These are phyloP conservation scores for Capronia coronata DNA, from an alignment of 2,329 filamentous ascomycete species.

Conservation along the genomic window DNA sequence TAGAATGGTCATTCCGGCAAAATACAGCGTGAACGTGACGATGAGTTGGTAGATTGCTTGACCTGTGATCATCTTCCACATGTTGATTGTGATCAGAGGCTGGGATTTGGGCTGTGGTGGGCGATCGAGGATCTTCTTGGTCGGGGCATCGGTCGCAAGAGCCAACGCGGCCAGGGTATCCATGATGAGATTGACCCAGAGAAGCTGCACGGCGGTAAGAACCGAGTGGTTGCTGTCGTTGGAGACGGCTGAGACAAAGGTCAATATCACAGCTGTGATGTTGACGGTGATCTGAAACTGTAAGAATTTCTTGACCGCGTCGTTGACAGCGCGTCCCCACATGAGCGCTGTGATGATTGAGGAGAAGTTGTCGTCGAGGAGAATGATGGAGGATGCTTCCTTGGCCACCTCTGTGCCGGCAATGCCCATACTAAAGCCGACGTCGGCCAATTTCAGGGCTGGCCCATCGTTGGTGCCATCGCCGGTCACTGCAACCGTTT, in stretches of 20 bases:
- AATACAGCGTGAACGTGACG: constrained; percentile 75
- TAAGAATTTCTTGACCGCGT: constrained; percentile 61
- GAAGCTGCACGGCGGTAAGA: constrained; percentile 78
- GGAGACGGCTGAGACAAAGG: constrained; percentile 79
- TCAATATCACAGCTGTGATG: constrained; percentile 79
- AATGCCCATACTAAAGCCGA: constrained; percentile 63
- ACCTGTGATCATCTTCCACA: constrained; percentile 99
- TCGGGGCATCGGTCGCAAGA: constrained; percentile 83
- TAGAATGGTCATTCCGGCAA: constrained; percentile 59
- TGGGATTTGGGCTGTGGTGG: constrained; percentile 71
- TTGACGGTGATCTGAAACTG: constrained; percentile 71
- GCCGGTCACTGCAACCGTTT: constrained; percentile 58
- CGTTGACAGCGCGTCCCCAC: constrained; percentile 64
- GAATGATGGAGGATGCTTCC: constrained; percentile 62
- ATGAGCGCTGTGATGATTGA: constrained; percentile 61
- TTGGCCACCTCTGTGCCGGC: constrained; percentile 62
- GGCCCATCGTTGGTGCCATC: constrained; percentile 63
- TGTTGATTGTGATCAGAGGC: constrained; percentile 74
- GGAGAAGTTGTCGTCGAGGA: constrained; percentile 61
- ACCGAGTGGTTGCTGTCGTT: constrained; percentile 65
- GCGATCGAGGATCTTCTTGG: constrained; percentile 69
- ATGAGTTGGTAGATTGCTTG: constrained; percentile 83
- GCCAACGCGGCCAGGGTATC: constrained; percentile 87
- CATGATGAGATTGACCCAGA: constrained; percentile 98
- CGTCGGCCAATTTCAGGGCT: constrained; percentile 59